Evolutionary conservation across 805 yeast species (phyloP), one percentile per base, ranked within the genome.

Genomic region (Monosporozyma unispora): DNA sequence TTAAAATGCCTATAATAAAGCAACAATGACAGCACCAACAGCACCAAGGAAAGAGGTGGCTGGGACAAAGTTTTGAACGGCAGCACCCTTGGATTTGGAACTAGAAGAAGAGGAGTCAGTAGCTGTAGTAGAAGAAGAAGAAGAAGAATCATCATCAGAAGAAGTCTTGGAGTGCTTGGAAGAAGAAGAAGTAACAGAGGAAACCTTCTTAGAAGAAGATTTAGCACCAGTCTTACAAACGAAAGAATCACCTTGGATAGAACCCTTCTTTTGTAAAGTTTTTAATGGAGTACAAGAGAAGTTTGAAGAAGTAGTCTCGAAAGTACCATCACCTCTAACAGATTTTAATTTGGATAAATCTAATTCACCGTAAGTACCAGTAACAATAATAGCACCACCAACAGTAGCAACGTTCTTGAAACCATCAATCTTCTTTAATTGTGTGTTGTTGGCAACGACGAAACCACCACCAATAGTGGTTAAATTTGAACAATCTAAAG

Each of bases 391-490:
- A 61, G 98, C 93, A 79, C 99, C 98, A 66, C 85, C 87, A 62
- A 91, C 80, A 52, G 85, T 70, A 67, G 75, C 70, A 63, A 93
- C 77, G 57, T 75, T 66, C 59, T 82, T 81, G 80, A 93, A 87
- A 66, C 88, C 91, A 51, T 75, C 74, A 66, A 91, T 74, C 51
- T 76, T 61, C 46, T 66, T 69, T 67, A 91, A 81, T 49, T 76
- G 70, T 57, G 87, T 73, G 84, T 93, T 93, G 81, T 89, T 87
- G 56, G 86, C 80, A 66, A 93, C 74, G 62, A 79, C 82, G 70
- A 93, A 86, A 71, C 96, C 99, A 79, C 99, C 98, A 69, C 91
- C 95, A 62, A 93, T 74, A 46, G 77, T 56, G 54, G 81, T 75
- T 71, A 93, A 80, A 66, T 76, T 69, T 47, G 85, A 74, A 77